A percentile compares a stretch with the other conserved stretches of the same genome.
phyloP scores from a whole-genome alignment of 805 yeast species.

The Schwanniomyces pseudopolymorphus region DNA sequence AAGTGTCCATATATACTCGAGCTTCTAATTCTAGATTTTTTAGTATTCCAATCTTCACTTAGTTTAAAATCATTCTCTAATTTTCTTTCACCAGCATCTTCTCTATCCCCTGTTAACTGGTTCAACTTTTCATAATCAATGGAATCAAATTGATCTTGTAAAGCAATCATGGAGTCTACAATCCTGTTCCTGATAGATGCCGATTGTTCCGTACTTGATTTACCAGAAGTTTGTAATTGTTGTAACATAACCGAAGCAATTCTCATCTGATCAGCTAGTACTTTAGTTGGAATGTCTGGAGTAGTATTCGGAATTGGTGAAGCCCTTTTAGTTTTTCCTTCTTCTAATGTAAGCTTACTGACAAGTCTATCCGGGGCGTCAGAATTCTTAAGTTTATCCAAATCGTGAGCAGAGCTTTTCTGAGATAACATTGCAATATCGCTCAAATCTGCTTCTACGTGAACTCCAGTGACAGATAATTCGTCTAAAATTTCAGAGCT shows the following conservation, averaged over 20 bases:
- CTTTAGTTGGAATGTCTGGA: constrained; percentile 31
- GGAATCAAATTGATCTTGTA: constrained; percentile 42
- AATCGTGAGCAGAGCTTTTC: constrained; percentile 7
- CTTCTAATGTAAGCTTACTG: background rate
- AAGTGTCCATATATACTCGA: constrained; percentile 81
- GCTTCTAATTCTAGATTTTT: constrained; percentile 75
- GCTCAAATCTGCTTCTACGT: constrained; percentile 62
- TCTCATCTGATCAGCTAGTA: constrained; percentile 87
- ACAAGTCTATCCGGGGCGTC: constrained; percentile 3
- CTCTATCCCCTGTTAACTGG: constrained; percentile 55
- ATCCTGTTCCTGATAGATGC: constrained; percentile 24
- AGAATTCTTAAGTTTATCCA: constrained; percentile 6
- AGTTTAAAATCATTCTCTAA: constrained; percentile 89
- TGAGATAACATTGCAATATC: constrained; percentile 55
- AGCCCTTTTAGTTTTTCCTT: background rate
- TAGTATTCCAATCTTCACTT: constrained; percentile 92
- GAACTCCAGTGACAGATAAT: background rate
- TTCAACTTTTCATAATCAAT: constrained; percentile 32
- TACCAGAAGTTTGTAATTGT: constrained; percentile 80
- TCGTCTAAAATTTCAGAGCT: constrained; percentile 5
- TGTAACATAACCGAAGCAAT: constrained; percentile 94
- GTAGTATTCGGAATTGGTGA: constrained; percentile 11
- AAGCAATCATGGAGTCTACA: constrained; percentile 32
- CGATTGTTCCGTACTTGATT: constrained; percentile 42
- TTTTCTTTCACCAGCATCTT: constrained; percentile 75